Conservation (phyloP, 768 basidiomycete genomes). For the Collybia nuda region DNA sequence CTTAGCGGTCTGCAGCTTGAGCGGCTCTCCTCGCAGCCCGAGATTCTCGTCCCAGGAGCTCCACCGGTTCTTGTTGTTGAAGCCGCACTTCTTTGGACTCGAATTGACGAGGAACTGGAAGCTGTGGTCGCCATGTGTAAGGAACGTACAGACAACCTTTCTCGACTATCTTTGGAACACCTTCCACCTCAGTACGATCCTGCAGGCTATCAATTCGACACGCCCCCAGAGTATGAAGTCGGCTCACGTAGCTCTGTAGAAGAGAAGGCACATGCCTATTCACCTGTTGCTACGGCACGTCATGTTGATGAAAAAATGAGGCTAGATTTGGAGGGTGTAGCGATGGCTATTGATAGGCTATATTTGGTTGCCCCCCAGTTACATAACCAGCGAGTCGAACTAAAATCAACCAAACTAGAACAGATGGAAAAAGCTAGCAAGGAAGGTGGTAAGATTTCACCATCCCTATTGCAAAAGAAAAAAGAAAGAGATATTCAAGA, state of each 20-base stretch:
- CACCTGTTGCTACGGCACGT: constrained; percentile 21
- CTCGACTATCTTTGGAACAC: constrained; percentile 29
- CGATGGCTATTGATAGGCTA: constrained; percentile 86
- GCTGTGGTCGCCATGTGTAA: constrained; percentile 65
- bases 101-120: constrained; percentile 75
- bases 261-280: constrained; percentile 28
- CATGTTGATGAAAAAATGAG: constrained; percentile 74
- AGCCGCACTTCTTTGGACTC: constrained; percentile 68
- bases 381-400: constrained; percentile 90
- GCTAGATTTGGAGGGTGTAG: constrained; percentile 82
- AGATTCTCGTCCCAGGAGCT: constrained; percentile 30
- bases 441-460: constrained; percentile 29
- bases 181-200: constrained; percentile 50
- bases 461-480: constrained; percentile 31
- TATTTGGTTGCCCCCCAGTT: constrained; percentile 87
- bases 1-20: constrained; percentile 67
- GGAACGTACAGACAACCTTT: constrained; percentile 45
- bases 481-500: constrained; percentile 55
- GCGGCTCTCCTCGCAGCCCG: constrained; percentile 43
- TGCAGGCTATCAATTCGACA: constrained; percentile 34
- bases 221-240: constrained; percentile 58
- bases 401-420: constrained; percentile 66
- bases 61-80: constrained; percentile 56
- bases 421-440: constrained; percentile 72
- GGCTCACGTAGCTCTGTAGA: constrained; percentile 35